Percentiles rank a stretch among this genome's conserved stretches.
phyloP scores from a whole-genome alignment of 805 yeast genomes.

The Cyberlindnera misumaiensis region DNA sequence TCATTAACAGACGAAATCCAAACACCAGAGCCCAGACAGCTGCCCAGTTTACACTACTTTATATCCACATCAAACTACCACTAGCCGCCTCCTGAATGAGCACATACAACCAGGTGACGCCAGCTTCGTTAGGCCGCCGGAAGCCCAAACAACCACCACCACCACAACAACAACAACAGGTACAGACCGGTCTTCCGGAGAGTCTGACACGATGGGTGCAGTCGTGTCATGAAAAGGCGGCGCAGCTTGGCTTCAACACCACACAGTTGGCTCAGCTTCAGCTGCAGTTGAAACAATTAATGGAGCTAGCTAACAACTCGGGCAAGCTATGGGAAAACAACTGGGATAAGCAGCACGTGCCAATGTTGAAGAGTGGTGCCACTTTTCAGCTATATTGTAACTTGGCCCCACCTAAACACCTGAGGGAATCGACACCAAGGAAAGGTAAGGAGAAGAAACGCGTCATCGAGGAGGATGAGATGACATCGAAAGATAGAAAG shows the following conservation, averaged over 20 bases:
- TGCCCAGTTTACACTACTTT: not conserved
- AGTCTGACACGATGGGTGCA: slow-evolving; percentile 18
- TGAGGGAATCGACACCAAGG: slow-evolving; percentile 1
- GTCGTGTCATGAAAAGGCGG: slow-evolving; percentile 17
- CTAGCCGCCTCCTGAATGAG: slow-evolving; percentile 4
- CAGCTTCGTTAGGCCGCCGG: slow-evolving; percentile 6
- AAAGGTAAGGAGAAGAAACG: slow-evolving; percentile 3
- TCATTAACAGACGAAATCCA: too few relatives aligned
- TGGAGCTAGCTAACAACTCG: slow-evolving; percentile 20
- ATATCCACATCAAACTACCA: not conserved
- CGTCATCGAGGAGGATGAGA: slow-evolving; percentile 7
- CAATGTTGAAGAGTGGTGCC: slow-evolving; percentile 12
- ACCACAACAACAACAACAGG: slow-evolving; percentile 4
- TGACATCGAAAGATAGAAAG: slow-evolving; percentile 24
- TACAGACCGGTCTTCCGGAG: slow-evolving; percentile 12
- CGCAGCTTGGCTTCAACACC: slow-evolving; percentile 8
- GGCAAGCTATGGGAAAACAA: slow-evolving; percentile 22
- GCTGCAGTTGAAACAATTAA: slow-evolving; percentile 20
- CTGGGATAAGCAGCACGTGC: slow-evolving; percentile 23
- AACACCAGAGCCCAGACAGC: too few relatives aligned
- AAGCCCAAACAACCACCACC: slow-evolving; percentile 1
- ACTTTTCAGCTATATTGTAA: slow-evolving; percentile 14
- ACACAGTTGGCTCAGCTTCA: slow-evolving; percentile 15
- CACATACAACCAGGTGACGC: slow-evolving; percentile 12
- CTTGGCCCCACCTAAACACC: not conserved